Base-by-base conservation (phyloP, 2,329 filamentous ascomycete genomes). In the Coniochaeta sp. region DNA sequence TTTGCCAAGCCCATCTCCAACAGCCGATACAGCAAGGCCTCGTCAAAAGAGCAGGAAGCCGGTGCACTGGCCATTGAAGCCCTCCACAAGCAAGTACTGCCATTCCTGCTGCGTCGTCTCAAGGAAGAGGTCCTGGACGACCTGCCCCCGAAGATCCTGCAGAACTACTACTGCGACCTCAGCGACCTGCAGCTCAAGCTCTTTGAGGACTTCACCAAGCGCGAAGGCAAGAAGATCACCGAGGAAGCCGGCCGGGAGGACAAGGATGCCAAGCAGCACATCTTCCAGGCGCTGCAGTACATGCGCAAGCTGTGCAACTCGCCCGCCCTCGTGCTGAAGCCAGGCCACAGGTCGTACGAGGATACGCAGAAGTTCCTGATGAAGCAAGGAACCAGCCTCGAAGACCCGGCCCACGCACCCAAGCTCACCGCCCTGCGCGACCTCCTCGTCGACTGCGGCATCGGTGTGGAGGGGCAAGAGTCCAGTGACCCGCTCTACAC, bases 291-390 rank as follows among this genome's bases (percentile, higher is more conserved):
- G 4, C 72, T 99, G 42, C 95, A 99, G 67, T 99, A 99, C 71
- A 99, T 99, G 95, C 90, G 95, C 55, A 97, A 97, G 72, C 82
- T 99, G 6, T 99, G 94, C 79, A 99, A 99, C 67, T 96, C 94
- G 3, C 94, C 94, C 0, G 91, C 94, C 0, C 78, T 99, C 58
- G 94, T 99, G 9, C 89, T 99, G 78, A 97, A 96, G 64, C 91
- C 94, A 50, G 89, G 85, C 16, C 92, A 95, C 70, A 89, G 87
- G 64, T 82, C 94, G 56, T 99, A 96, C 67, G 88, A 90, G 14
- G 86, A 91, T 16, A 92, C 91, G 4, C 91, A 95, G 66, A 82
- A 82, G 49, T 83, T 91, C 59, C 79, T 99, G 18, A 79, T 83
- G 48, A 86, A 84, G 63, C 85, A 91, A 64, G 85, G 88, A 53